Base-by-base conservation (phyloP, 495 filamentous ascomycete genomes). In the Xanthoparmelia taractica region DNA sequence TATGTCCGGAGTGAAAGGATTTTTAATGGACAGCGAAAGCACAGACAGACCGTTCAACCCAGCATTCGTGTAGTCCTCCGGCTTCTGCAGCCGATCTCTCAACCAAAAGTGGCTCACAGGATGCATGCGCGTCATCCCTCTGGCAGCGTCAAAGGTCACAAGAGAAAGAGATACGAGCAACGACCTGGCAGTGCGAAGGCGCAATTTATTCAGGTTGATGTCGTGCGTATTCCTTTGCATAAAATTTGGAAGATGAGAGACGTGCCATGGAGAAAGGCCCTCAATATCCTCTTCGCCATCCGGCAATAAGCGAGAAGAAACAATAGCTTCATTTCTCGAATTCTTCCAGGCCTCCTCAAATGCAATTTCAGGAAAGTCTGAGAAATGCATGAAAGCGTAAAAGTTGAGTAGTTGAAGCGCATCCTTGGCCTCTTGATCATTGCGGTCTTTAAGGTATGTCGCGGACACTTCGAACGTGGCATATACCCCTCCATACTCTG, bases 331-430 rank as follows among this genome's bases (percentile, higher is more conserved):
- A 11, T 48, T 8, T 10, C 2, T 48, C 25, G 55, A 57, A 34
- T 57, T 34, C 2, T 25, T n/a, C 55, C 55, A 57, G 31, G 27
- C 55, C 27, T 33, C 55, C n/a, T 57, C 25, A 11, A 57, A 57
- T 8, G 55, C 36, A 2, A 23, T 8, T 27, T 57, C 55, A 10
- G 55, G 55, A 57, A 57, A 57, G 55, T 38, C 36, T 13, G 55
- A 33, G 15, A 31, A 57, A 25, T 57, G 55, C 36, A 57, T 38
- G 23, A 57, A 57, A 15, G 55, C 55, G 34, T 57, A 57, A 10
- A 57, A 57, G 18, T 31, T 34, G 31, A 57, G 55, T 23, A 57
- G n/a, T 15, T 38, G 5, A 15, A 57, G 55, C n/a, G 55, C 31
- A 57, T 57, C 55, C 8, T 34, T 38, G 17, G 55, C 25, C 1